Evolutionary conservation across 2,329 filamentous ascomycete species (phyloP), one percentile per base, ranked within the genome.

Genomic region (Volutella citrinella): DNA sequence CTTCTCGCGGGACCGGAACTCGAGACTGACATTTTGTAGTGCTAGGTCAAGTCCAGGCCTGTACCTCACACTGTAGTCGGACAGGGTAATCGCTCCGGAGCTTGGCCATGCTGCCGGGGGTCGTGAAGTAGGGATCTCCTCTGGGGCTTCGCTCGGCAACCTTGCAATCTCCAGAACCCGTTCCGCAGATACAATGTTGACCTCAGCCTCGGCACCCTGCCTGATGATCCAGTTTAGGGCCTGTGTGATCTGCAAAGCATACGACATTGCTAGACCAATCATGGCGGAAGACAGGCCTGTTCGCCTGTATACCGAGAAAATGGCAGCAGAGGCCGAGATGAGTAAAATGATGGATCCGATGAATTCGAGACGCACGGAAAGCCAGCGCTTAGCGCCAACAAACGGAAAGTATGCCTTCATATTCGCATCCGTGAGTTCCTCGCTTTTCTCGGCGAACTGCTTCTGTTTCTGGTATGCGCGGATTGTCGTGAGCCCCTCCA

Each of bases 101-200:
- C 26, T 16, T 6, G 36, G 36, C 30, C 36, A 34, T 5, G 16
- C 21, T 74, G 79, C 78, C 0, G 82, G 80, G 0, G 78, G 72
- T 12, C 66, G 64, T 11, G 56, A 52, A 2, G 17, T 10, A 2
- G 12, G n/a, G 14, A 36, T 19, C 9, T 78, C 80, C 11, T 67
- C 73, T 15, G 78, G 74, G 19, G 72, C 68, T 54, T 85, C 82
- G 0, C 74, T 83, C 11, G 69, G 61, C 12, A 85, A 66, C 30
- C 75, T 70, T 1, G 76, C 72, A 57, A 86, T 87, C 54, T 86
- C 82, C 5, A 84, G 63, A 17, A 87, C 75, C 13, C 82, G 68
- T 57, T 87, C 83, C 0, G 27, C 33, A 3, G 33, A 36, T 17
- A 36, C 33, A 16, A 36, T 36, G 17, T 36, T 36, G 16, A 18